These are phyloP conservation scores for Fusarium xylarioides DNA, from an alignment of 2,329 filamentous ascomycete genomes.

Conservation along the genomic window DNA sequence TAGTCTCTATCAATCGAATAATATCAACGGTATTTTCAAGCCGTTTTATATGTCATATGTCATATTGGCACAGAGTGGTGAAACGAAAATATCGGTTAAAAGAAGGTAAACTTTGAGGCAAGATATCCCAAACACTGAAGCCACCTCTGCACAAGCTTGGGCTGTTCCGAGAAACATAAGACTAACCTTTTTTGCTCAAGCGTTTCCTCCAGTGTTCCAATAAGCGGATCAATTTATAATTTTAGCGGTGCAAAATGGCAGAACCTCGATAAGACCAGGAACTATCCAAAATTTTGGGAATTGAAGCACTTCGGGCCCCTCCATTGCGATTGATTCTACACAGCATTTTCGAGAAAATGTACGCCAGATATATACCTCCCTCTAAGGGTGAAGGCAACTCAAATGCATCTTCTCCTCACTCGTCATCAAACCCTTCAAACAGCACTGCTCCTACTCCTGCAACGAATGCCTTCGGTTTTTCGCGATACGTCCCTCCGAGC, in stretches of 20 bases:
- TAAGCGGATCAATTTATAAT: conserved; percentile 37
- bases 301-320: conserved; percentile 20
- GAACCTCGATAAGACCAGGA: conserved; percentile 48
- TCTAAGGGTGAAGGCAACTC: conserved; percentile 31
- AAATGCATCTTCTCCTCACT: not conserved
- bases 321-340: conserved; percentile 13
- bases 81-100: too few species aligned
- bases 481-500: conserved; percentile 53
- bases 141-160: not conserved
- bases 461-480: conserved; percentile 46
- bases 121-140: not conserved
- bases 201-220: not conserved
- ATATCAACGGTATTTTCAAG: not conserved
- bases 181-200: not conserved
- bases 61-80: not conserved
- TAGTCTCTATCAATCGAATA: too few species aligned
- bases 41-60: too few species aligned
- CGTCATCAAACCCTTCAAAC: not conserved
- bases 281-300: conserved; percentile 49
- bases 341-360: conserved; percentile 45
- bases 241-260: conserved; percentile 50
- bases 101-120: not conserved
- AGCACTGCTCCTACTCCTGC: not conserved
- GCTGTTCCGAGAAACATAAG: not conserved
- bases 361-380: conserved; percentile 55